phyloP scores from a whole-genome alignment of 2,329 filamentous ascomycete genomes.

The Ophiostoma fasciatum region DNA sequence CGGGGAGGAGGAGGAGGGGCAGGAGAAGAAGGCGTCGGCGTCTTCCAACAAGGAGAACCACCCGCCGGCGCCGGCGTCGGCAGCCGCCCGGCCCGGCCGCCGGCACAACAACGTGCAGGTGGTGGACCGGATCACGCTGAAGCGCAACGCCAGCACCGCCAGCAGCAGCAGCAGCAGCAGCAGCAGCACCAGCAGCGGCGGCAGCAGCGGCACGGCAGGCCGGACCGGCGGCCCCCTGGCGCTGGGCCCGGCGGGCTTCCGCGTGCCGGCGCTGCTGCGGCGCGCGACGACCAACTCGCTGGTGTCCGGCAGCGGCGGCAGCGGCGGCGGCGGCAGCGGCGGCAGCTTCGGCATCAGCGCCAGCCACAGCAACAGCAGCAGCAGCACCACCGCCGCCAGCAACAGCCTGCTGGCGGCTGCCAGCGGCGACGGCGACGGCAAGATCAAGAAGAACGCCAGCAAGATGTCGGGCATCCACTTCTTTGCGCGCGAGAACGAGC shows the following conservation, averaged over 20 bases:
- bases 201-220: constrained; percentile 17
- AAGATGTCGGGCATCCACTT: constrained; percentile 47
- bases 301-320: constrained; percentile 20
- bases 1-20: constrained; percentile 32
- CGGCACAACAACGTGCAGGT: constrained; percentile 38
- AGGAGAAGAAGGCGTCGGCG: constrained; percentile 32
- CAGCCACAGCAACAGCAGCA: background rate
- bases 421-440: constrained; percentile 16
- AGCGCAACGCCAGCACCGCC: constrained; percentile 31
- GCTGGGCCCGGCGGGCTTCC: constrained; percentile 33
- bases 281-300: constrained; percentile 56
- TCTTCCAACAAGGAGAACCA: constrained; percentile 13
- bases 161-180: background rate
- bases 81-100: constrained; percentile 20
- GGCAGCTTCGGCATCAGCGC: constrained; percentile 1
- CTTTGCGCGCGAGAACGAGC: constrained; percentile 44
- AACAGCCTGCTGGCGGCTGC: constrained; percentile 1
- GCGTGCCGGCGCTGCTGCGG: constrained; percentile 55
- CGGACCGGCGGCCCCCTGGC: constrained; percentile 16
- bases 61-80: background rate
- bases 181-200: background rate
- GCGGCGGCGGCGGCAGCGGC: constrained; percentile 16
- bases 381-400: background rate
- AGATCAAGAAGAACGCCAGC: constrained; percentile 38
- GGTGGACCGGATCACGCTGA: constrained; percentile 61